These are phyloP conservation scores for Mucor indicus DNA, from an alignment of 371 early-diverging fungal genomes.

Conservation along the genomic window DNA sequence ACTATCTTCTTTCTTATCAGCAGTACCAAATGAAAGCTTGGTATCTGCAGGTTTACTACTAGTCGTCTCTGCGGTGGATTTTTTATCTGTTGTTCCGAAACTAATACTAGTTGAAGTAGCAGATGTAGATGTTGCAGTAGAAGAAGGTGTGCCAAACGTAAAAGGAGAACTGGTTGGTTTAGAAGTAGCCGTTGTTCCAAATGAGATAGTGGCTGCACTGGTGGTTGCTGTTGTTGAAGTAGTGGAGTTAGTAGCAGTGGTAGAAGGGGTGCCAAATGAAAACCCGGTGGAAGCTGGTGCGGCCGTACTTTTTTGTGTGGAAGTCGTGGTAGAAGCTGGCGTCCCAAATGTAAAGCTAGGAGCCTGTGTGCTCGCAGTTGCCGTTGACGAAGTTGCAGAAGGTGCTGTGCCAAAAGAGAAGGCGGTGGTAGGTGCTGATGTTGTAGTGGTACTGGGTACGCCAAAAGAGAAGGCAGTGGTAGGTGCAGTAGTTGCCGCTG, in stretches of 20 bases:
- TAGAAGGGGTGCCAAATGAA: not conserved
- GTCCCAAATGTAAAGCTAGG: not conserved
- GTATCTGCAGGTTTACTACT: conserved; percentile 15
- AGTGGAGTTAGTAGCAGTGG: not conserved
- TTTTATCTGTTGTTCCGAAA: too few relatives aligned
- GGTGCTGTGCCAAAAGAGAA: not conserved
- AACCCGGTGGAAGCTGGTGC: not conserved
- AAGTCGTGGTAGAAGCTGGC: conserved; percentile 1
- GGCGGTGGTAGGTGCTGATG: conserved; percentile 2
- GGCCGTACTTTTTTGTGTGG: too few relatives aligned
- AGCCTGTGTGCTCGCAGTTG: not conserved
- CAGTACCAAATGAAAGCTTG: conserved; percentile 13
- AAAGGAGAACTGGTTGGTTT: not conserved
- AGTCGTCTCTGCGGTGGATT: too few relatives aligned
- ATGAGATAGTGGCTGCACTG: not conserved
- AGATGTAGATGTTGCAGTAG: conserved; percentile 1
- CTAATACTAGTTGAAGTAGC: not conserved
- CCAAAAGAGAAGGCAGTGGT: not conserved
- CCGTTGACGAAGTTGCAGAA: not conserved
- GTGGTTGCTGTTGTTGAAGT: not conserved
- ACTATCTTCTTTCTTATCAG: conserved; percentile 8
- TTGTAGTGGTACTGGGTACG: not conserved
- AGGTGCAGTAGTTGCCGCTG: not conserved
- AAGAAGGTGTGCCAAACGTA: not conserved
- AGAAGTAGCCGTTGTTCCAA: not conserved